Evolutionary conservation across 1,284 basidiomycete genomes (phyloP), one percentile per base, ranked within the genome.

Genomic region (Boletus albobrunnescens): DNA sequence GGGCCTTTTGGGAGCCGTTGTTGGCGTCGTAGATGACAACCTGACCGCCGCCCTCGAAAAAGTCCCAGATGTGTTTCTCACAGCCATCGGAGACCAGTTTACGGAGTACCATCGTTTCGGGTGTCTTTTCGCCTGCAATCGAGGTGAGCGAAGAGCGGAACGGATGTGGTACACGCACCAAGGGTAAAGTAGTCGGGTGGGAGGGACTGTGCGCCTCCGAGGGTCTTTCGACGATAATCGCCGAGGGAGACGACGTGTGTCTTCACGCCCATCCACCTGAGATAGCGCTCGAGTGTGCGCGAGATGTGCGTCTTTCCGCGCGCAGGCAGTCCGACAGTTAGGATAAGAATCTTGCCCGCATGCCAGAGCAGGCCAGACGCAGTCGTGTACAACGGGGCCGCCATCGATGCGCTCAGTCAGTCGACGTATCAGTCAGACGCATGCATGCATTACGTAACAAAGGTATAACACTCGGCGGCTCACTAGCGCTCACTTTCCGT

Each of bases 11-110:
- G 10, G 82, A 84, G 1, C 93, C 92, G 61, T 99, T 98, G 67
- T 99, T 99, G n/a, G 96, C 96, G 65, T 99, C 96, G 71, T 98
- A 99, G 52, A 99, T 94, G 27, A 95, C 92, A 14, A 99, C 94
- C 67, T 99, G 95, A 0, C 94, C 94, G 11, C 89, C 84, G 2
- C 74, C 73, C 54, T 82, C 78, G 71, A 96, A 99, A 69, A 90
- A 96, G 51, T 93, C 84, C 79, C 84, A 86, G 36, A 99, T 93
- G 44, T 85, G 75, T 61, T 88, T 77, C 68, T 98, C 93, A 56
- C 96, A 89, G 14, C 87, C 91, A 3, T 78, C 76, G 43, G 85
- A 81, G 51, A 97, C 84, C 52, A 74, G 78, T 53, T 80, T 73
- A 35, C 94, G 75, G 27, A 99, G 71, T 31, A 75, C 78, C 50